Evolutionary conservation across 805 yeast genomes (phyloP), one percentile per base, ranked within the genome.

Genomic region (Candida ipomoeae): DNA sequence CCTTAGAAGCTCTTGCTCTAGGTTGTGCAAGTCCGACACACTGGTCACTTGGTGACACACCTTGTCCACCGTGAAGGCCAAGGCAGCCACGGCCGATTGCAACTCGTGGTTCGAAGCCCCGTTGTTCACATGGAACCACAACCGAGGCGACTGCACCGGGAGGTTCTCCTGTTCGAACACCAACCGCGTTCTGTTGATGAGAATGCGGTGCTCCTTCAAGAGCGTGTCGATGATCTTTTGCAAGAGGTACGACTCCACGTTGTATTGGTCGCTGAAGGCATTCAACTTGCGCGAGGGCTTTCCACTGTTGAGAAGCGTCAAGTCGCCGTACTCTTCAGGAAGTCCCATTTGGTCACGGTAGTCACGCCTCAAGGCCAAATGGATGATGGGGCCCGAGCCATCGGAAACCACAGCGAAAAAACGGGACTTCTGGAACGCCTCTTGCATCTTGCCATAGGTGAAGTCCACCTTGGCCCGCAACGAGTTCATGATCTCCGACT

Each of bases 171-270:
- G 95, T 57, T 80, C 83, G 48, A 84, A 71, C 11, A 89, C 77
- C 51, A 75, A 74, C 50, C 81, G 82, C 26, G 83, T 73, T 60
- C 96, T 81, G 10, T 80, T 75, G 43, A 91, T 75, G 53, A 89
- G 75, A 15, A 88, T 73, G 43, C 73, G 76, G 14, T 81, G 79
- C 15, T 75, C 66, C 10, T 63, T 61, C 48, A 87, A 73, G 8
- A 82, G 71, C 20, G 66, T 65, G 59, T 86, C 84, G 31, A 88
- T 81, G 21, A 91, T 78, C 47, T 69, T 70, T 66, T 88, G 95
- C 49, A 92, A 68, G 46, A 87, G 68, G 56, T 70, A 77, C 51
- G 79, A 80, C 63, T 85, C 92, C 26, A 73, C 63, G 55, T 80
- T 79, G 59, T 69, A 78, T 33, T 59, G 59, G 37, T 64, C 66